Evolutionary conservation across 2,329 filamentous ascomycete species (phyloP), one percentile per base, ranked within the genome.

Genomic region (Colletotrichum sp.): DNA sequence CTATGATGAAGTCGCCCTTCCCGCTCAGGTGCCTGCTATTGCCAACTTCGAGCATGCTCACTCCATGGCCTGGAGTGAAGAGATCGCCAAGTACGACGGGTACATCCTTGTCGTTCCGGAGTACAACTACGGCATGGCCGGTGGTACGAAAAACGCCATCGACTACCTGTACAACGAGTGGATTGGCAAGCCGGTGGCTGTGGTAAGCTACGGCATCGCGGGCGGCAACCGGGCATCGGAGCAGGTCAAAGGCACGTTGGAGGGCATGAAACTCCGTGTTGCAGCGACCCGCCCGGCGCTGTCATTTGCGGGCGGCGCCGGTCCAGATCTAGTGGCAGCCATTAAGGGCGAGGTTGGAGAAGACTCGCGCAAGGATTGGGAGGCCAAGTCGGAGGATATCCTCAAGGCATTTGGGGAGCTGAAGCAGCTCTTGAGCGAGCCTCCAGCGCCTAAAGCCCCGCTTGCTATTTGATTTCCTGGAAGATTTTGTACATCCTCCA

Each of bases 141-240:
- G 87, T 0, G 86, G 84, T 8, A 82, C 90, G 65, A 93, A 93
- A 84, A 93, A 92, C 79, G 91, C 91, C 7, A 86, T 93, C 71
- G 92, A 93, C 80, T 93, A 91, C 79, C 85, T 93, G 1, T 88
- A 86, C 78, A 83, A 92, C 78, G 91, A 92, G 79, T 92, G 90
- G 89, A 86, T 82, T 28, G 89, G 87, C 10, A 92, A 92, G 81
- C 88, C 90, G 0, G 86, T 85, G 21, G 83, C 84, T 63, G 84
- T 92, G 72, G 86, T 93, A 30, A 89, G 85, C 72, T 92, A 92
- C 82, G 91, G 91, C 6, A 85, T 86, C 1, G 77, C 81, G 6
- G 87, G 88, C 36, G 88, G 87, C 32, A 75, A 72, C 55, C 72
- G 74, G 24, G 83, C 85, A 81, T 75, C 72, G 30, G 24, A 28